Evolutionary conservation across 1,284 basidiomycete species (phyloP), one percentile per base, ranked within the genome.

Genomic region (Cutaneotrichosporon cutaneum): DNA sequence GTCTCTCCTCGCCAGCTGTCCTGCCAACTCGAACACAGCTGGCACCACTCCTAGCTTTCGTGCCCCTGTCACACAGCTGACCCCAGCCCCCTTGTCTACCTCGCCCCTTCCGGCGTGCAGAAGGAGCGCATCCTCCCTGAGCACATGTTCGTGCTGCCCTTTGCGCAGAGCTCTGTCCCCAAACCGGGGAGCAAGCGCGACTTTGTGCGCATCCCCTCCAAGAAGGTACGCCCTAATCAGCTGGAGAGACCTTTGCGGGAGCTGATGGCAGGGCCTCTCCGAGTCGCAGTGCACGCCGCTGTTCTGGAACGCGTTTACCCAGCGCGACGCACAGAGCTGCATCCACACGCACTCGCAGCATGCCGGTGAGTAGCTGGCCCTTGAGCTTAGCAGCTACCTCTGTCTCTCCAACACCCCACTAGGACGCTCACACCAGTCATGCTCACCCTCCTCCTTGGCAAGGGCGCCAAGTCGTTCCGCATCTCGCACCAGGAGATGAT

Each of bases 251-350:
- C 18, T 18, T 50, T 4, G 48, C 24, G 27, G n/a, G n/a, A 30
- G 53, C 53, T 54, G 26, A 39, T 21, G 6, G 21, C 52, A 76
- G 67, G 80, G 80, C 7, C 81, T 91, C 65, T 90, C 88, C 70
- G 89, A 91, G 72, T 89, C 87, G 1, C 88, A 88, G 1, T 92
- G 90, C 76, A 92, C 90, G 0, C 91, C 90, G 8, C 80, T 93
- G n/a, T 93, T 93, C 81, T 92, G 89, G 89, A 92, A 92, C 73
- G 90, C 90, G 3, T 93, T 91, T 74, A 87, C 88, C 32, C 78
- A 88, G 69, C 82, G 90, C 22, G 81, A 84, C 56, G 90, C 64
- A n/a, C 90, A 3, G 0, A 88, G 89, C 54, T 92, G 90, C 70
- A 91, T 93, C 64, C 91, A 93, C 73, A 92, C 90, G 0, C 91